Conservation (phyloP, 1,284 basidiomycete genomes). For the Marasmius oreades region DNA sequence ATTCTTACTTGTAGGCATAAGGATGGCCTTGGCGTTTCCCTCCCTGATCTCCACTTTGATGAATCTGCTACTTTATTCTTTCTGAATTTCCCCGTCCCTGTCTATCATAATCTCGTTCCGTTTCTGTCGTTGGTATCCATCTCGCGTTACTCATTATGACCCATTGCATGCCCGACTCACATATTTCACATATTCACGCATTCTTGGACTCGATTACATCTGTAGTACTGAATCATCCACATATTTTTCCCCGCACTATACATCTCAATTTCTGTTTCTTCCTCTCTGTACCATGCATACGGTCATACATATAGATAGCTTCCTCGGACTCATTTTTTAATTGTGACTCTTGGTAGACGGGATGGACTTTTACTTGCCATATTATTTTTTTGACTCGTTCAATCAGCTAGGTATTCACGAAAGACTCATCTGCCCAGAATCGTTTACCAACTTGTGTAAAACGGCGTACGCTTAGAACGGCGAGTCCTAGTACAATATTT, state of each 20-base stretch:
- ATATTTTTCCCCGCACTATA: not conserved
- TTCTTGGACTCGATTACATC: not conserved
- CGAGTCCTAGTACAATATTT: too few species aligned
- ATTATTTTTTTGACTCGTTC: too few species aligned
- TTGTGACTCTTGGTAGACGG: too few species aligned
- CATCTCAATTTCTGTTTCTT: not conserved
- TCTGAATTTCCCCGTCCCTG: not conserved
- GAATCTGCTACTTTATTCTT: not conserved
- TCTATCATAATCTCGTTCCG: not conserved
- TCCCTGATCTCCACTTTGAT: too few species aligned
- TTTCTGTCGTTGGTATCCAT: too few species aligned
- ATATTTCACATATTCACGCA: not conserved
- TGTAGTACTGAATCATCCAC: not conserved
- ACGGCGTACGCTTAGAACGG: too few species aligned
- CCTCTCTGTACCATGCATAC: not conserved
- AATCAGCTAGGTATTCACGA: not conserved
- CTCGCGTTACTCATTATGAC: not conserved
- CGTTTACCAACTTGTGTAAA: too few species aligned
- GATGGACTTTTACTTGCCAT: not conserved
- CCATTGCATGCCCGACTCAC: not conserved
- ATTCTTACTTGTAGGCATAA: too few species aligned
- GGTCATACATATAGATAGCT: not conserved
- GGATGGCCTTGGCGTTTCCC: too few species aligned
- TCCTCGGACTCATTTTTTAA: not conserved
- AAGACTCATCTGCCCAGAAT: too few species aligned